Conservation (phyloP, 208 protist species). For the Porcisia deanei region DNA sequence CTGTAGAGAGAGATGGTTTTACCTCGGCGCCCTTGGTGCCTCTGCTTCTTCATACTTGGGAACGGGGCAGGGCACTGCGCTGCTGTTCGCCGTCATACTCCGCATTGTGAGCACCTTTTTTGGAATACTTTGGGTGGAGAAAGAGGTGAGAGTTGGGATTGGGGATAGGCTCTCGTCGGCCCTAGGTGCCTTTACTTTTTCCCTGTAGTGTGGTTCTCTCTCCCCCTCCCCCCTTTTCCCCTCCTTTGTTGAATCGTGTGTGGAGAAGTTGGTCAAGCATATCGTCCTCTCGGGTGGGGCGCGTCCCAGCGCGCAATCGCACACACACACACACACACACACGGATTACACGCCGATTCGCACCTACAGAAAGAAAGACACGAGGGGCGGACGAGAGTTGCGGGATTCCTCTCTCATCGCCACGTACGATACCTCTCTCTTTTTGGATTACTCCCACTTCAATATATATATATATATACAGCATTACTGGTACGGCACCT, state of each 20-base stretch:
- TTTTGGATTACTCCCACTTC: not conserved
- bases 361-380: not conserved
- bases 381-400: not conserved
- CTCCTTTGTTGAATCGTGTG: not conserved
- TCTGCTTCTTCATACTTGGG: not conserved
- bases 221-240: too few species aligned
- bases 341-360: not conserved
- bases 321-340: slow-evolving; percentile 2
- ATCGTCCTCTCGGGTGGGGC: not conserved
- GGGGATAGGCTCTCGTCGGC: not conserved
- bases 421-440: not conserved
- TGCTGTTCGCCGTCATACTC: not conserved
- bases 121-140: not conserved
- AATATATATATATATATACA: too few species aligned
- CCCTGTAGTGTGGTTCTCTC: not conserved
- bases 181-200: not conserved
- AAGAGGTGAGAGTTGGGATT: not conserved
- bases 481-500: too few species aligned
- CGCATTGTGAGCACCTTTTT: not conserved
- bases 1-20: not conserved
- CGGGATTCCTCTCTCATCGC: not conserved
- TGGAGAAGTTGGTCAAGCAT: not conserved
- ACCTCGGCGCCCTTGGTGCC: not conserved
- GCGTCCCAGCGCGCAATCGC: not conserved
- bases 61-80: not conserved